A percentile compares a stretch with the other conserved stretches of the same genome.
Evolutionary conservation across 2,329 filamentous ascomycete species (phyloP).

Genomic region (Nemania serpens): DNA sequence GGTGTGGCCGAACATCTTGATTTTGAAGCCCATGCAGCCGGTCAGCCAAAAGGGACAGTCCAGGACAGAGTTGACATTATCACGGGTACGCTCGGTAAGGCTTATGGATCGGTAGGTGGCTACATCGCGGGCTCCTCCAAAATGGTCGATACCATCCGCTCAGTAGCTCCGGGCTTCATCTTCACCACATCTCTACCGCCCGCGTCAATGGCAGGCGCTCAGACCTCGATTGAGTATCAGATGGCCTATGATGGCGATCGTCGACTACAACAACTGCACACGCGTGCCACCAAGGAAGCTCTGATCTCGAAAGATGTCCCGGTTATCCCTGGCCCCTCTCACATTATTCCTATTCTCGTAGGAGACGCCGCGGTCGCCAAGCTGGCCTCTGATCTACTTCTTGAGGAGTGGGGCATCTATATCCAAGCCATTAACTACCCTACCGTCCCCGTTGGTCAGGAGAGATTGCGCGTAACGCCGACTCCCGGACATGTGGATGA

Average conservation of each 20-base stretch:
- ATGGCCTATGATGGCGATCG: conserved; percentile 83
- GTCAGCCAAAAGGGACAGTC: conserved; percentile 76
- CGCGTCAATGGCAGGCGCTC: conserved; percentile 93
- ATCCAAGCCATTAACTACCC: conserved; percentile 99
- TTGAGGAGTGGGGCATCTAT: conserved; percentile 90
- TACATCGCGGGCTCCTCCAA: conserved; percentile 91
- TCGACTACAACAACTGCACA: conserved; percentile 92
- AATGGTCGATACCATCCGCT: conserved; percentile 90
- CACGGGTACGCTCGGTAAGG: conserved; percentile 94
- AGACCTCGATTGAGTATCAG: conserved; percentile 92
- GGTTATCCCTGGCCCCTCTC: conserved; percentile 94
- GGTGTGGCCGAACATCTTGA: conserved; percentile 98
- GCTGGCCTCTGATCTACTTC: conserved; percentile 85
- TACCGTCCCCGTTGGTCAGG: conserved; percentile 93
- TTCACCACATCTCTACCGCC: conserved; percentile 97
- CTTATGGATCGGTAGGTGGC: conserved; percentile 94
- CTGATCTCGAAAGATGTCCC: conserved; percentile 82
- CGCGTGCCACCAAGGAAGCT: conserved; percentile 86
- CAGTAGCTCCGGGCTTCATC: conserved; percentile 94
- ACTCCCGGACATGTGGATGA: conserved; percentile 88
- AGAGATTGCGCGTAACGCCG: conserved; percentile 91
- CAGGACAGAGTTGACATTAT: conserved; percentile 98
- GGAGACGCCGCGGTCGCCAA: conserved; percentile 93
- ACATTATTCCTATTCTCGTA: conserved; percentile 92
- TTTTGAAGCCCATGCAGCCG: conserved; percentile 80